Evolutionary conservation across 345 rosid species (phyloP).

Genomic region (Hibiscus tridactylites): DNA sequence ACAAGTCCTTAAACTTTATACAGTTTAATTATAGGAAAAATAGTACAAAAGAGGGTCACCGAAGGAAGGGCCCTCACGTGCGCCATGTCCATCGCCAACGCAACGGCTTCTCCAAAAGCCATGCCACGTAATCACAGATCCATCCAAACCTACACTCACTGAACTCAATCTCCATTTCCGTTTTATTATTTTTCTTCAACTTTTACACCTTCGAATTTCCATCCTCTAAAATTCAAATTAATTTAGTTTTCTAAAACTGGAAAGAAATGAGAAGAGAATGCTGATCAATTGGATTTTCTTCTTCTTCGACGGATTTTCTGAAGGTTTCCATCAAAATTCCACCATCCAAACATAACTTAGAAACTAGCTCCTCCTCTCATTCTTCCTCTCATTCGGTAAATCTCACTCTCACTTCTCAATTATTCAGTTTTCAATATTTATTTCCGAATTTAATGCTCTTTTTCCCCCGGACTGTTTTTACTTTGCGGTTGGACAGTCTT

Average conservation of each 20-base stretch:
- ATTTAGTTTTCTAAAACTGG: background rate
- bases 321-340: background rate
- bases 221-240: background rate
- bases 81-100: background rate
- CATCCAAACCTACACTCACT: background rate
- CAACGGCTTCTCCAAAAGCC: background rate
- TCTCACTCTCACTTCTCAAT: background rate
- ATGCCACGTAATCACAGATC: background rate
- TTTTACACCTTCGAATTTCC: background rate
- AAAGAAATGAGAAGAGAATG: background rate
- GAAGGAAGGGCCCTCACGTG: background rate
- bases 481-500: slow-evolving; percentile 14
- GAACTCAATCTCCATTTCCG: background rate
- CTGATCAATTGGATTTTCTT: background rate
- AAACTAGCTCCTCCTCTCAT: background rate
- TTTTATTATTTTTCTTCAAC: background rate
- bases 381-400: slow-evolving; percentile 4
- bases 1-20: too few species aligned
- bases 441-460: background rate
- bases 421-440: background rate
- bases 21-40: too few species aligned
- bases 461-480: slow-evolving; percentile 6
- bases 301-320: background rate
- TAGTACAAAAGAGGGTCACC: background rate
- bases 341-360: background rate